Conservation (phyloP, 2,329 filamentous ascomycete genomes). For the Lasiodiplodia sp. region DNA sequence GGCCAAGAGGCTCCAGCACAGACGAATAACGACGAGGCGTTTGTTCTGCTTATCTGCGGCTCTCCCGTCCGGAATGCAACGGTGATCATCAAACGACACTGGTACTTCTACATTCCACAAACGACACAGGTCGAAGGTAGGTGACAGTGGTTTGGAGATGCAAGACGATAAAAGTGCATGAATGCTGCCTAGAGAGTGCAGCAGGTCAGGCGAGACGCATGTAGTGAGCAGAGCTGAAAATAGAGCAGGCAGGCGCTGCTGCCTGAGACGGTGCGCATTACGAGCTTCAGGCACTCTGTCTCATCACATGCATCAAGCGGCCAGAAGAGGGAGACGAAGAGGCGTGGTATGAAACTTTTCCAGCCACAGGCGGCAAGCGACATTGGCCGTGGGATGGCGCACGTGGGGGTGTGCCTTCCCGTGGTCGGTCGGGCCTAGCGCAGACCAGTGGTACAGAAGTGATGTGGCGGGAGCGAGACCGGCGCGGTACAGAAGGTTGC, state of each 20-base stretch:
- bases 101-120: too few species aligned
- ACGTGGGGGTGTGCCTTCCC: constrained; percentile 16
- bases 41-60: not conserved
- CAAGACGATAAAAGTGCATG: too few species aligned
- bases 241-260: too few species aligned
- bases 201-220: too few species aligned
- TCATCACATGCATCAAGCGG: not conserved
- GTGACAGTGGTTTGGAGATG: too few species aligned
- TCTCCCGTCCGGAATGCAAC: too few species aligned
- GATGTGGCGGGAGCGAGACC: constrained; percentile 11
- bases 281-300: too few species aligned
- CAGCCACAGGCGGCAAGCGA: constrained; percentile 27
- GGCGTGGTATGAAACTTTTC: constrained; percentile 1
- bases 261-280: too few species aligned
- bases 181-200: too few species aligned
- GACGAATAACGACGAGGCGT: not conserved
- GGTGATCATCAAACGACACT: too few species aligned
- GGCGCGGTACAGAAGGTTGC: constrained; percentile 7
- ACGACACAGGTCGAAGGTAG: too few species aligned
- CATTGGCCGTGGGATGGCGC: constrained; percentile 17
- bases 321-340: not conserved
- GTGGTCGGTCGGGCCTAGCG: not conserved
- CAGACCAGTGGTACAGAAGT: not conserved
- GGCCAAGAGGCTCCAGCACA: not conserved
- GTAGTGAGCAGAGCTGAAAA: too few species aligned